Base-by-base conservation (phyloP, 192 early-diverging fungal species). In the Nowakowskiella sp. region DNA sequence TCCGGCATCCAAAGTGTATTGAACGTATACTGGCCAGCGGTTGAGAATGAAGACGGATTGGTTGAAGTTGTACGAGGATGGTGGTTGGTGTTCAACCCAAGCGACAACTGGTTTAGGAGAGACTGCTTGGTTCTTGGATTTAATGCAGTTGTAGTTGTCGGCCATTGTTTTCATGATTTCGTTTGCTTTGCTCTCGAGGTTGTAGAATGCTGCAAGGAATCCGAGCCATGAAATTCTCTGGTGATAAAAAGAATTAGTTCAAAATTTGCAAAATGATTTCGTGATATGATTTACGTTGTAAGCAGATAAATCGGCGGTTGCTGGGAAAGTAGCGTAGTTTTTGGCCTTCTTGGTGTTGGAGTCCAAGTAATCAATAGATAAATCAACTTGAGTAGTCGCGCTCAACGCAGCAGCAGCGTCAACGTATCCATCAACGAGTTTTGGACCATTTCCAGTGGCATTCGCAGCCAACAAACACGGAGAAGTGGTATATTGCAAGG, bases 161-260 rank as follows among this genome's bases (percentile, higher is more conserved):
- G 57, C 69, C 42, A 86, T 76, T 2, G 58, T 5, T 2, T 44
- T 25, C 31, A 65, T 58, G 47, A 83, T 44, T 22, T 49, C 56
- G 49, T 76, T 81, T 23, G 81, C 74, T 24, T 21, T 16, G 26
- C 49, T 54, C 53, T 86, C 84, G 6, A 61, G 42, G 61, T 86
- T 84, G 71, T 75, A 86, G 65, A 84, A 84, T n/a, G 73, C 65
- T 6, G 67, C 54, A 57, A 78, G 74, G 62, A 81, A 80, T 55
- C 66, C 57, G 44, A 82, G 47, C 77, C 80, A 85, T 44, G 72
- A 71, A 31, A 73, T 59, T 28, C 80, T 76, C 70, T 81, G 52
- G 36, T 4, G 53, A 25, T 13, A 13, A 39, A 39, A 13, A 39
- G 13, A 39, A 39, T 39, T 19, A 39, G 36, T 19, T 39, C 19